A percentile compares a stretch with the other conserved stretches of the same genome.
phyloP scores from a whole-genome alignment of 106 monocot species.

The Posidonia australis region DNA sequence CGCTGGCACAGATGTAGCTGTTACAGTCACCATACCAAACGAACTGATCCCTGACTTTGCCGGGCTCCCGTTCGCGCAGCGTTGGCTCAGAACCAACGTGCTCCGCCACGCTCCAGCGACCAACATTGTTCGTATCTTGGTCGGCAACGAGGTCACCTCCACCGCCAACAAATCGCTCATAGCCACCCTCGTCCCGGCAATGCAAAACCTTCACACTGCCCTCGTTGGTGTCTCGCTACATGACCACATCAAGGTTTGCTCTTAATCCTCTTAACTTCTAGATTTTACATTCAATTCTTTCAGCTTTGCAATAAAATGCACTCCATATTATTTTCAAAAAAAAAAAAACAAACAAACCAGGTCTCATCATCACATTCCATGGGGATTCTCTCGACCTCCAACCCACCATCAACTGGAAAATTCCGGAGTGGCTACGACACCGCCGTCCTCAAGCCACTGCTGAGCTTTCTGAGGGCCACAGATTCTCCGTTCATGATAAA shows the following conservation, averaged over 20 bases:
- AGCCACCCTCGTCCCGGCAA: conserved; percentile 46
- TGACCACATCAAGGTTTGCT: conserved; percentile 26
- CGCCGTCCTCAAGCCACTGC: conserved; percentile 32
- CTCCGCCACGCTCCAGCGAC: conserved; percentile 22
- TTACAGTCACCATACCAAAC: conserved; percentile 43
- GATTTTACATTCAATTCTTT: not conserved
- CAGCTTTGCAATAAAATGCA: too few relatives aligned
- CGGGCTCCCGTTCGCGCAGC: conserved; percentile 27
- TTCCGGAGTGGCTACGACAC: conserved; percentile 27
- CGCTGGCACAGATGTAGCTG: conserved; percentile 31
- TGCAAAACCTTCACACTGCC: conserved; percentile 45
- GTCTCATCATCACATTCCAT: not conserved
- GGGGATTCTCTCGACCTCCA: conserved; percentile 60
- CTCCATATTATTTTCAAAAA: too few relatives aligned
- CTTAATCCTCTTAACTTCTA: conserved; percentile 29
- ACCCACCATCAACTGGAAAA: conserved; percentile 14
- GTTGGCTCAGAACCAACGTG: conserved; percentile 27
- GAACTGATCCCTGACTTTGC: conserved; percentile 33
- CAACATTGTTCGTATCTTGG: conserved; percentile 49
- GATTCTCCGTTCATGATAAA: conserved; percentile 48
- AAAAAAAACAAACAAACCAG: too few relatives aligned
- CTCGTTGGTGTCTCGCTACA: conserved; percentile 21
- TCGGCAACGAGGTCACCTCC: conserved; percentile 62
- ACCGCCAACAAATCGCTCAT: conserved; percentile 34
- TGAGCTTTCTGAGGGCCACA: conserved; percentile 40